Conservation (phyloP, 768 basidiomycete species). For the Lentinula sp. region DNA sequence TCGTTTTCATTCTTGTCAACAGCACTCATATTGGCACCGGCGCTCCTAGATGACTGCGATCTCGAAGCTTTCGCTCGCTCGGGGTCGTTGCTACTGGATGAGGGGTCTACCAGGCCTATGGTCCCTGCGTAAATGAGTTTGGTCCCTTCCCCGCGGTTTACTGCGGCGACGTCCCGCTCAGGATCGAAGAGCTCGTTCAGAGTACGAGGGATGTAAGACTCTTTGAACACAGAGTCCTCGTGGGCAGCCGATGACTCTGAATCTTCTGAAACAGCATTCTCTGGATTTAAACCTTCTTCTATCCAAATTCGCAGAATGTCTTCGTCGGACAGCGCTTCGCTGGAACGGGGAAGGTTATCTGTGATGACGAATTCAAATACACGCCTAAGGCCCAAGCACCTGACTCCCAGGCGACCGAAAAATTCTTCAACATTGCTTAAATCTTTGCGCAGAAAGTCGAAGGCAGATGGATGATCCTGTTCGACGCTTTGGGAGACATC, state of each 20-base stretch:
- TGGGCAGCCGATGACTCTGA: constrained; percentile 30
- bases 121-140: constrained; percentile 84
- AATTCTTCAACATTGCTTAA: constrained; percentile 92
- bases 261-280: constrained; percentile 7
- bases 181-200: constrained; percentile 93
- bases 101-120: constrained; percentile 65
- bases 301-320: constrained; percentile 42
- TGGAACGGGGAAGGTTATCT: constrained; percentile 35
- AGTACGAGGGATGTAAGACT: constrained; percentile 88
- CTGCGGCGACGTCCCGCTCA: constrained; percentile 80
- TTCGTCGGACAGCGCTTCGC: constrained; percentile 23
- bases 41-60: constrained; percentile 8
- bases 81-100: constrained; percentile 5
- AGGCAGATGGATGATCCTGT: constrained; percentile 94
- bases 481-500: constrained; percentile 99
- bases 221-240: constrained; percentile 87
- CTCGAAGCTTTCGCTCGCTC: too few species aligned
- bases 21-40: constrained; percentile 15
- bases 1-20: constrained; percentile 19
- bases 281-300: constrained; percentile 14
- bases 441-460: constrained; percentile 92
- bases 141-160: constrained; percentile 63
- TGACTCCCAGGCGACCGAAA: constrained; percentile 72
- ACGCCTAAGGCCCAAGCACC: constrained; percentile 69
- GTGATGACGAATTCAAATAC: constrained; percentile 87